A percentile compares a stretch with the other conserved stretches of the same genome.
phyloP scores from a whole-genome alignment of 2,329 filamentous ascomycete genomes.

The Orbilia blumenaviensis region DNA sequence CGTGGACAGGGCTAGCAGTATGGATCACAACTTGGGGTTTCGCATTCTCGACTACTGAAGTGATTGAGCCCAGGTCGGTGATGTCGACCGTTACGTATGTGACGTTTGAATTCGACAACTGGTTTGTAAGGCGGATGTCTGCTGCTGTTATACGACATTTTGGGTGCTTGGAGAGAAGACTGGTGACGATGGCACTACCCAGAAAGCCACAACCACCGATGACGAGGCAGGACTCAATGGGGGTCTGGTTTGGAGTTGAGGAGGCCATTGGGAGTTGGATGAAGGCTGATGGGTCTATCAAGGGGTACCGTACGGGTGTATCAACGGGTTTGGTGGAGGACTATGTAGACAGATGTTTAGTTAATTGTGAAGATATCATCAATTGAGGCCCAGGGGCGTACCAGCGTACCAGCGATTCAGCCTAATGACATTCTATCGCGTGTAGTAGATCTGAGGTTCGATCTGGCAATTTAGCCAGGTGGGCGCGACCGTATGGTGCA shows the following conservation, averaged over 20 bases:
- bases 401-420: not conserved
- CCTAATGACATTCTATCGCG: not conserved
- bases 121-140: slow-evolving; percentile 72
- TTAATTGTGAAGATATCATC: not conserved
- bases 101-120: slow-evolving; percentile 72
- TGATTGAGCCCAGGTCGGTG: slow-evolving; percentile 71
- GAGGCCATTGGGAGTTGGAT: slow-evolving; percentile 12
- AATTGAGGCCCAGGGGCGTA: not conserved
- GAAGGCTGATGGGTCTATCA: not conserved
- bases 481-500: slow-evolving; percentile 8
- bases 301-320: too few relatives aligned
- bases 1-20: slow-evolving; percentile 77
- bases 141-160: slow-evolving; percentile 72
- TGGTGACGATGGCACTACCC: slow-evolving; percentile 80
- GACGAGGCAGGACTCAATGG: slow-evolving; percentile 65
- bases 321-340: too few relatives aligned
- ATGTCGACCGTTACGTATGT: slow-evolving; percentile 81
- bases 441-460: not conserved
- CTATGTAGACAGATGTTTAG: not conserved
- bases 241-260: slow-evolving; percentile 35
- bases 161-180: slow-evolving; percentile 72
- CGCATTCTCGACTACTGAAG: slow-evolving; percentile 71
- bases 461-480: slow-evolving; percentile 39
- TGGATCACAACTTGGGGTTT: slow-evolving; percentile 88
- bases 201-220: slow-evolving; percentile 87